A percentile compares a stretch with the other conserved stretches of the same genome.
Evolutionary conservation across 768 basidiomycete genomes (phyloP).

Genomic region (Boletus sp.): DNA sequence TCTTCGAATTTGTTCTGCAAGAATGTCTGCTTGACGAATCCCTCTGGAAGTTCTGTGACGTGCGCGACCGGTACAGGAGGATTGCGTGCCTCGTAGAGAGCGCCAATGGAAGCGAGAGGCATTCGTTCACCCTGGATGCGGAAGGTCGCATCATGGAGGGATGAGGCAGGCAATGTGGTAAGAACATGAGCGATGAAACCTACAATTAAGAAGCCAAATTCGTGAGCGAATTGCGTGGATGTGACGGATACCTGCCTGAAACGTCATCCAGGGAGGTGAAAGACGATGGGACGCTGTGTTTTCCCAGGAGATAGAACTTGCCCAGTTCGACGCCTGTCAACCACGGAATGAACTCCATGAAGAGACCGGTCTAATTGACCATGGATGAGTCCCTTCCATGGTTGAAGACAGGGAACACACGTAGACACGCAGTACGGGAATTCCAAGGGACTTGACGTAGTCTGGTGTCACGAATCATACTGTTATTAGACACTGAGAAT

Average conservation of each 20-base stretch:
- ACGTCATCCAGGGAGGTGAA: slow-evolving; percentile 34
- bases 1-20: slow-evolving; percentile 28
- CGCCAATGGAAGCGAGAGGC: slow-evolving; percentile 24
- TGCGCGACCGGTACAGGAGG: slow-evolving; percentile 21
- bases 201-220: slow-evolving; percentile 9
- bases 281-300: slow-evolving; percentile 30
- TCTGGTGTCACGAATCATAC: slow-evolving; percentile 12
- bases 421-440: slow-evolving; percentile 32
- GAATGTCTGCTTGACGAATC: slow-evolving; percentile 28
- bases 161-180: slow-evolving; percentile 26
- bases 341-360: slow-evolving; percentile 31
- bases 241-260: slow-evolving; percentile 24
- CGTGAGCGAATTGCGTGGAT: not conserved
- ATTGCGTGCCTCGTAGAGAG: slow-evolving; percentile 24
- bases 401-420: slow-evolving; percentile 18
- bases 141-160: slow-evolving; percentile 31
- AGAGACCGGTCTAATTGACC: slow-evolving; percentile 32
- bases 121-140: slow-evolving; percentile 36
- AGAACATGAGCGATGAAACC: slow-evolving; percentile 36
- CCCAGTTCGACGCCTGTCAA: slow-evolving; percentile 27
- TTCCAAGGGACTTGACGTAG: slow-evolving; percentile 27
- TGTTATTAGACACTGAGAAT: not conserved
- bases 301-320: slow-evolving; percentile 31
- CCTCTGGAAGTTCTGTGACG: slow-evolving; percentile 28
- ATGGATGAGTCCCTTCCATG: not conserved